Evolutionary conservation across 495 filamentous ascomycete genomes (phyloP), one percentile per base, ranked within the genome.

Genomic region (Penicillium angulare): DNA sequence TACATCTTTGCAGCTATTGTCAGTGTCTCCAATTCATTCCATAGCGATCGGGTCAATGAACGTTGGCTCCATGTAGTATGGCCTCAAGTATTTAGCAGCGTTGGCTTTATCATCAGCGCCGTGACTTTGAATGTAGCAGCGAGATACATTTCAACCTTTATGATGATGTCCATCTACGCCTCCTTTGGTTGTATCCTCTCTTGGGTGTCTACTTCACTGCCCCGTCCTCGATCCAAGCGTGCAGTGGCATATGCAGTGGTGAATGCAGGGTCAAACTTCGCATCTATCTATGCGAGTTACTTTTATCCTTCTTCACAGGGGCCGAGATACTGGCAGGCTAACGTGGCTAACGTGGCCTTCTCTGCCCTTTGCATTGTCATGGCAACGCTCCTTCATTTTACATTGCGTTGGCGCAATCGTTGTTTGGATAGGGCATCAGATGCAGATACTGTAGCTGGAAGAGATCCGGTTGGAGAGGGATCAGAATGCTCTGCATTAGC

Each of bases 1-100:
- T 77, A 74, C 56, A 45, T 77, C 9, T 74, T 77, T 57, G 68
- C 71, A 50, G 65, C 69, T 20, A 52, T 73, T 50, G 67, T 64
- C 41, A 64, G 57, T 31, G 50, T 67, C 18, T 29, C 50, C 18
- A 71, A 75, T 58, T 61, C 61, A 18, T 51, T 63, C 43, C 35
- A 61, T 33, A 70, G 68, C 12, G 73, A 74, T 48, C 55, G 54
- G 13, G 17, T 65, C 15, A 52, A 59, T n/a, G 68, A 67, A 22
- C 71, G 71, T 21, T 75, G 69, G 56, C 65, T 69, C 56, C 73
- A 69, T 58, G 65, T 69, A 21, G 48, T 72, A 0, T 72, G 69
- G 49, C 72, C 72, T 1, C 61, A 63, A 29, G 61, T 71, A 2
- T 62, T 75, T 55, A 57, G 63, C 17, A 65, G 68, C 40, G 44